Conservation (phyloP, 164 flowering plant species). For the Brasenia schreberi region DNA sequence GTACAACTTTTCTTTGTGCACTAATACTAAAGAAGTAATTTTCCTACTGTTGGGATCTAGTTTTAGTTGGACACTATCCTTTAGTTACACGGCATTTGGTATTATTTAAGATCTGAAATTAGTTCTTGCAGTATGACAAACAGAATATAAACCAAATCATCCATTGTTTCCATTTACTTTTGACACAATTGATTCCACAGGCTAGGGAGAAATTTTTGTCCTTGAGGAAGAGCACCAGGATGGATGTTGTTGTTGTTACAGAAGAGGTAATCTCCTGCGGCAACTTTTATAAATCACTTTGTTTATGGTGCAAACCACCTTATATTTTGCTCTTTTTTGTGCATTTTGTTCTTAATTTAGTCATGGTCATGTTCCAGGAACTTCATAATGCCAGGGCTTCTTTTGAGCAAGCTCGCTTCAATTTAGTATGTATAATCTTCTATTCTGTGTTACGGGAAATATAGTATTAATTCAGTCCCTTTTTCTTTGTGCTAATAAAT, state of each 20-base stretch:
- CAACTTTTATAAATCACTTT: neutral
- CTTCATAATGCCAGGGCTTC: conserved; percentile 76
- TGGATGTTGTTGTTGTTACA: conserved; percentile 33
- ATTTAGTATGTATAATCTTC: conserved; percentile 38
- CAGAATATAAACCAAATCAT: too few species aligned
- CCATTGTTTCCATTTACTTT: neutral
- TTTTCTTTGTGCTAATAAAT: neutral
- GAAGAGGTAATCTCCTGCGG: conserved; percentile 43
- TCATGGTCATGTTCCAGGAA: conserved; percentile 60
- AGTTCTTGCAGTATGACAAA: neutral
- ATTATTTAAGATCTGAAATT: neutral
- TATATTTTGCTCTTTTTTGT: neutral
- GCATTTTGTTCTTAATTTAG: conserved; percentile 22
- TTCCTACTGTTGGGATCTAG: too few species aligned
- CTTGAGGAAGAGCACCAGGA: conserved; percentile 46
- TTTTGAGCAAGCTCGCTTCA: conserved; percentile 97
- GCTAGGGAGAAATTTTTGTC: conserved; percentile 62
- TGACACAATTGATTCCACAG: conserved; percentile 12
- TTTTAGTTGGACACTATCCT: neutral
- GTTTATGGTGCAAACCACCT: neutral
- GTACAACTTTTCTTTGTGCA: neutral
- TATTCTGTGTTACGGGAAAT: too few species aligned
- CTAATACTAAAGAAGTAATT: neutral
- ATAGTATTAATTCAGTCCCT: too few species aligned
- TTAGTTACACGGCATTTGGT: neutral